Base-by-base conservation (phyloP, 192 early-diverging fungal genomes). In the Chytriomyces sp. region DNA sequence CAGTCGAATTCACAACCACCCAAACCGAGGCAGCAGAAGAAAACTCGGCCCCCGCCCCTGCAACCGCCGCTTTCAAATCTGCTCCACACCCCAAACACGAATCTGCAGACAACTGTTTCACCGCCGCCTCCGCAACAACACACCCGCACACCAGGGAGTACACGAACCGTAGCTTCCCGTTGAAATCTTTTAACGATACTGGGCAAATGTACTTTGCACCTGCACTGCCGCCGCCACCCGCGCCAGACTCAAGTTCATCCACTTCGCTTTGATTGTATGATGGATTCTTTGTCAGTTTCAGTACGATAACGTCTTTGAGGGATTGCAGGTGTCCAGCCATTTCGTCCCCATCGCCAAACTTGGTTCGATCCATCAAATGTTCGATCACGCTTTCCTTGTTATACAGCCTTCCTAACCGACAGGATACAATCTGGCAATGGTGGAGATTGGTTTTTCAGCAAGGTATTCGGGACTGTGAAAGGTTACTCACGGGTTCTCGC, bases 371-470 rank as follows among this genome's bases (percentile, higher is more conserved):
- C n/a, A 95, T 79, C 44, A 96, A 81, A 67, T 84, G 93, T 78
- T 93, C 89, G 35, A 96, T 78, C 48, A 96, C 79, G 6, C 89
- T 89, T 68, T 91, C 92, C 81, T 94, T 91, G 69, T 95, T 95
- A 84, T 95, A 96, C 46, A 96, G 86, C 61, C 91, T 91, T 10
- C 95, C 95, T 9, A 96, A 82, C 45, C 65, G 81, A 79, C 88
- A 88, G 1, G 88, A 79, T 23, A 94, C 93, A 28, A 57, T 57
- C 53, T 57, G 50, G 8, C 18, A 53, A 10, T 18, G 18, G 50
- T 18, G 1, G 20, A 57, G 53, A 57, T 57, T 57, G 53, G 53
- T n/a, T 57, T 2, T n/a, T 57, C 20, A 57, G 13, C 16, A 57
- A 20, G 2, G 53, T n/a, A 57, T n/a, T 13, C 13, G 5, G 1